Percentiles rank a stretch among this genome's conserved stretches.
These are phyloP conservation scores for Willaertia magna DNA, from an alignment of 208 protist species.

Conservation along the genomic window DNA sequence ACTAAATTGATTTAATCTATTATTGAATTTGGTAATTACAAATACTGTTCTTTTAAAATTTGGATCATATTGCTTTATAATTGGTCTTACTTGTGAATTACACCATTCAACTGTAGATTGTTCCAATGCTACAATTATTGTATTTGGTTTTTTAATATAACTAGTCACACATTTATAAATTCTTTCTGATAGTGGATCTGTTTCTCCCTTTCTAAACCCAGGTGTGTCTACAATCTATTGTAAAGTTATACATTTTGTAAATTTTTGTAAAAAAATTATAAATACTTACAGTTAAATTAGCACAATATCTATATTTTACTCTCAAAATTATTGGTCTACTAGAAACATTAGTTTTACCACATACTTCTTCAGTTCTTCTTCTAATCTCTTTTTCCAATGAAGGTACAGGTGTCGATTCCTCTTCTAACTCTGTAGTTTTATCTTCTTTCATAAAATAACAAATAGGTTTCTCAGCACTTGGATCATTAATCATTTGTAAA, in stretches of 20 bases:
- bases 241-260: not conserved
- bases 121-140: constrained; percentile 42
- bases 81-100: constrained; percentile 35
- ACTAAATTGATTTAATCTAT: constrained; percentile 39
- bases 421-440: constrained; percentile 18
- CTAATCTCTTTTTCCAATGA: constrained; percentile 34
- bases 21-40: constrained; percentile 45
- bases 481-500: constrained; percentile 46
- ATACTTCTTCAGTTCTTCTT: constrained; percentile 32
- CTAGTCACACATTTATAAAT: constrained; percentile 25
- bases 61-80: constrained; percentile 33
- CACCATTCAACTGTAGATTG: constrained; percentile 45
- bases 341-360: constrained; percentile 28
- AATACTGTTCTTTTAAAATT: constrained; percentile 35
- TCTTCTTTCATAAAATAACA: constrained; percentile 39
- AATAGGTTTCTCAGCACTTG: constrained; percentile 19
- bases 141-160: constrained; percentile 31
- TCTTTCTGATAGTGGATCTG: constrained; percentile 25
- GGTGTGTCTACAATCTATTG: not conserved
- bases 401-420: constrained; percentile 33
- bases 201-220: constrained; percentile 35
- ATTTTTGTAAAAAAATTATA: not conserved
- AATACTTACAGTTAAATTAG: constrained; percentile 39
- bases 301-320: constrained; percentile 38
- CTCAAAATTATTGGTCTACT: constrained; percentile 35